These are phyloP conservation scores for Aureobasidium sp. DNA, from an alignment of 2,329 filamentous ascomycete species.

Conservation along the genomic window DNA sequence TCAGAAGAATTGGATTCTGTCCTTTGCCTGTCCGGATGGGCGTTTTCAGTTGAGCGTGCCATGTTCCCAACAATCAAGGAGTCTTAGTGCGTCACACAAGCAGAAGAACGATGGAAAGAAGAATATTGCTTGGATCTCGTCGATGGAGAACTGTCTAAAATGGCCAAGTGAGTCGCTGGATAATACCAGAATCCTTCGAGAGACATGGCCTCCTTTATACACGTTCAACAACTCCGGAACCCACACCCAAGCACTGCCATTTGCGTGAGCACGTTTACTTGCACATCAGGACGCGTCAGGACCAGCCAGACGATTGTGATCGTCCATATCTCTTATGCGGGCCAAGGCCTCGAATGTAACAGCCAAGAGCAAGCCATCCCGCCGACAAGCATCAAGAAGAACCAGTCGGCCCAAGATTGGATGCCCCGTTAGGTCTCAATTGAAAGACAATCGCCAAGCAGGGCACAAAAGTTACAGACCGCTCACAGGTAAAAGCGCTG, in stretches of 20 bases:
- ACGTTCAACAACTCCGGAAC: background rate
- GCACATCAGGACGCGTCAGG: slow-evolving; percentile 10
- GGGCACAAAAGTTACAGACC: slow-evolving; percentile 1
- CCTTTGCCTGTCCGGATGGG: background rate
- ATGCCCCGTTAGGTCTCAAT: slow-evolving; percentile 1
- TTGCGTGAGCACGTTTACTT: background rate
- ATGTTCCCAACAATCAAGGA: background rate
- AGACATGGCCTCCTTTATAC: background rate
- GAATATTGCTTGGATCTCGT: background rate
- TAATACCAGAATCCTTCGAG: background rate
- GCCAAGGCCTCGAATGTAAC: slow-evolving; percentile 13
- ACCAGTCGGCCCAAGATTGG: slow-evolving; percentile 7
- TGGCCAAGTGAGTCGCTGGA: background rate
- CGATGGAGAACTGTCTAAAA: background rate
- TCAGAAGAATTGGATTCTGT: background rate
- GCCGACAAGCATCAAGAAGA: slow-evolving; percentile 9
- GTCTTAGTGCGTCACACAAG: background rate
- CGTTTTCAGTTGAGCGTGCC: background rate
- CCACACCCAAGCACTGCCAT: background rate
- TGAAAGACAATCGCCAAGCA: slow-evolving; percentile 6
- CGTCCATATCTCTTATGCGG: slow-evolving; percentile 11
- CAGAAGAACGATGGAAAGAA: no score
- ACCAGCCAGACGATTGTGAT: slow-evolving; percentile 6
- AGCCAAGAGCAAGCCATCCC: slow-evolving; percentile 12
- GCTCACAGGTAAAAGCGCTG: background rate